These are phyloP conservation scores for Clitopilus passeckerianus DNA, from an alignment of 768 basidiomycete genomes.

Conservation along the genomic window DNA sequence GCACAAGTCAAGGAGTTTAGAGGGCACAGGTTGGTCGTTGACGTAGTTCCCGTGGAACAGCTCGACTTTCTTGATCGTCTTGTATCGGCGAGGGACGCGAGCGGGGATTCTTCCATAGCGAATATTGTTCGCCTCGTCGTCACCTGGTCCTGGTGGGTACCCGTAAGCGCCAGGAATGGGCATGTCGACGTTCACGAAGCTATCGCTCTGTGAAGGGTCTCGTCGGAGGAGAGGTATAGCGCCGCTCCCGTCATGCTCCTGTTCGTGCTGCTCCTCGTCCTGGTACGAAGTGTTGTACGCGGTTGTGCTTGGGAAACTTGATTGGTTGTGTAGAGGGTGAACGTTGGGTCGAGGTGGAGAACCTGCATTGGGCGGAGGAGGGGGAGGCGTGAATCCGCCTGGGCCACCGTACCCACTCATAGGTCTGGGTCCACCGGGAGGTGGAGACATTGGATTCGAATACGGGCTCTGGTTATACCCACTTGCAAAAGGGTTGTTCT, in stretches of 20 bases:
- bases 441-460: no score
- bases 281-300: conserved; percentile 15
- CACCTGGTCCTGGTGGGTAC: conserved; percentile 25
- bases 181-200: conserved; percentile 13
- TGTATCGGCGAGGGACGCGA: conserved; percentile 82
- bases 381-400: conserved; percentile 9
- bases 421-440: no score
- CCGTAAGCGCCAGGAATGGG: conserved; percentile 20
- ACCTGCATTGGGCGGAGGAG: conserved; percentile 14
- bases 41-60: conserved; percentile 94
- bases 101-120: conserved; percentile 91
- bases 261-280: conserved; percentile 30
- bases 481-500: neutral
- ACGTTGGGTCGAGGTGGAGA: conserved; percentile 4
- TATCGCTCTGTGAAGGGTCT: conserved; percentile 24
- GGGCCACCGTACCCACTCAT: neutral
- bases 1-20: conserved; percentile 87
- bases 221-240: conserved; percentile 62
- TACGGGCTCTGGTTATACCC: neutral
- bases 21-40: conserved; percentile 83
- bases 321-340: neutral
- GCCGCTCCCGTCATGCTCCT: conserved; percentile 39
- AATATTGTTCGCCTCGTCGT: conserved; percentile 47
- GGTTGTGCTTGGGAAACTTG: neutral
- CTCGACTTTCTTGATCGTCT: conserved; percentile 92